Percentiles rank a stretch among this genome's conserved stretches.
These are phyloP conservation scores for Erodium moschatum DNA, from an alignment of 441 rosid species.

Conservation along the genomic window DNA sequence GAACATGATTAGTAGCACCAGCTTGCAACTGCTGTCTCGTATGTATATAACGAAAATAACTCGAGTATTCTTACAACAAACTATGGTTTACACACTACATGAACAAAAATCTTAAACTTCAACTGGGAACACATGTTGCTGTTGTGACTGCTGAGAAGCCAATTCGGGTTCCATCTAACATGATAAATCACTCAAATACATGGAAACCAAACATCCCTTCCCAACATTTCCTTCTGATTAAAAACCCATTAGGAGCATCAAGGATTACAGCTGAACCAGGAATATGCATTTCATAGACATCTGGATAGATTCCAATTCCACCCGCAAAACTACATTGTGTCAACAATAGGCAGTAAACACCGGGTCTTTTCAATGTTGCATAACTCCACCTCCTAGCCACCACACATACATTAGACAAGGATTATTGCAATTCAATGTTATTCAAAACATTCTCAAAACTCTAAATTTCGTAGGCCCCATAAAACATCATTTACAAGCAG, in stretches of 20 bases:
- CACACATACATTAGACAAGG: neutral
- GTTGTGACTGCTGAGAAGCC: conserved; percentile 1
- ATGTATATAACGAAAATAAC: too few species aligned
- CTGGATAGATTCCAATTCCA: neutral
- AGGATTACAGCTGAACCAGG: neutral
- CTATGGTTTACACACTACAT: neutral
- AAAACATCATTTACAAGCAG: neutral
- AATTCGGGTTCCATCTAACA: neutral
- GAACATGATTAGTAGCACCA: neutral
- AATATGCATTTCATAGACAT: neutral
- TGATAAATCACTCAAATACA: neutral
- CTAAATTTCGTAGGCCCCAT: neutral
- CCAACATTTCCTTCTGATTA: neutral
- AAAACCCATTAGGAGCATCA: too few species aligned
- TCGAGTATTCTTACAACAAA: neutral
- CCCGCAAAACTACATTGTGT: neutral
- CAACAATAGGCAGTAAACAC: neutral
- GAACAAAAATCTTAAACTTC: neutral
- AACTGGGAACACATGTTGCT: neutral
- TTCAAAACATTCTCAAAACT: neutral
- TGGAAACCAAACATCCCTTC: neutral
- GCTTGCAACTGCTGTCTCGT: too few species aligned
- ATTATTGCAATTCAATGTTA: neutral
- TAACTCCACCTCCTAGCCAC: neutral
- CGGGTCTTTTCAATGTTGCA: neutral